Evolutionary conservation across 1,139 yeast species (phyloP), one percentile per base, ranked within the genome.

Genomic region (Blastobotrys buckinghamii): DNA sequence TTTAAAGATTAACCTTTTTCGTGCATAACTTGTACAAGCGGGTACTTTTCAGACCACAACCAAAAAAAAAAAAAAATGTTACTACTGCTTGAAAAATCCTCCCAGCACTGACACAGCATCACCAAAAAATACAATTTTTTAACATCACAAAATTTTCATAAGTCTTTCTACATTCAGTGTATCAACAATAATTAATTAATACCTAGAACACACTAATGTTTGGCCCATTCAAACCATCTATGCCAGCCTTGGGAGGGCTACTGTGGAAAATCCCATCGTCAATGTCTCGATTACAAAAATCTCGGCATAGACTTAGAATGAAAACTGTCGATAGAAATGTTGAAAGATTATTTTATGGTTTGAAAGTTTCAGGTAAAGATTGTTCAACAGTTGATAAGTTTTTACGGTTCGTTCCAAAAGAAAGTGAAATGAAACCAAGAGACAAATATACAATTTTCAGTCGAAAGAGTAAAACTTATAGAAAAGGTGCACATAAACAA

Each of bases 361-460:
- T 92, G 50, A 62, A 70, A 53, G 70, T 66, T 27, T 72, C 70
- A 48, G 72, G 72, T 26, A 69, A 78, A 48, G 75, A 76, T n/a
- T 73, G 77, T 57, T 71, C 73, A 54, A 72, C 75, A 54, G 72
- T 82, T 42, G 81, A 79, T 55, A 66, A 76, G 51, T 74, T 84
- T 51, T 71, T 77, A 60, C 70, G 67, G 6, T 61, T 75, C 34
- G 76, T 84, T 60, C 97, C 97, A 38, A 84, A 81, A 63, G 96
- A 89, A 62, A 59, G 69, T 39, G 89, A 88, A 54, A 88, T 92
- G 97, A 62, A 69, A 0, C 73, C 95, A 2, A 74, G 71, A 57
- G 95, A 92, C 70, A 92, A 92, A 68, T 92, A 92, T 69, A 82
- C 95, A 47, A 83, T 90, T 0, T 92, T 87, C 69, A 82, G 80